These are phyloP conservation scores for Colletotrichum sp. DNA, from an alignment of 2,329 filamentous ascomycete species.

Conservation along the genomic window DNA sequence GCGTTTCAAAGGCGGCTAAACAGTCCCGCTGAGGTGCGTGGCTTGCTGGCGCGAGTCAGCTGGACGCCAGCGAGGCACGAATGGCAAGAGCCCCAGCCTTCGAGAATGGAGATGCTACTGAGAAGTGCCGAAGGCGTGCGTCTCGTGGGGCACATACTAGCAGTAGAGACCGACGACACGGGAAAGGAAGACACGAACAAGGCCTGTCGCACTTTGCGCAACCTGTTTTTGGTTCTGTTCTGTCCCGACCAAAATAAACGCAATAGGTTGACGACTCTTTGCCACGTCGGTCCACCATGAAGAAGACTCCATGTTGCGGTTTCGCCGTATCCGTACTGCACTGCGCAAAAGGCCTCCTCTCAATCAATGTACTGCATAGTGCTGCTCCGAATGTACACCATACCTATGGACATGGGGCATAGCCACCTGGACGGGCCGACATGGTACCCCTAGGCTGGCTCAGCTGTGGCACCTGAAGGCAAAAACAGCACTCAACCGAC, in stretches of 20 bases:
- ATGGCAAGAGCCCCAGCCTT: neutral
- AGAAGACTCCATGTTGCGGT: neutral
- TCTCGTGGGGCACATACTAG: neutral
- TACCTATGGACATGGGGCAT: neutral
- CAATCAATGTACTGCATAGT: neutral
- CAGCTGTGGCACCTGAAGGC: neutral
- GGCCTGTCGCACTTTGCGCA: neutral
- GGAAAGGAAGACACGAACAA: neutral
- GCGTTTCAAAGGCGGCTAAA: slow-evolving; percentile 1
- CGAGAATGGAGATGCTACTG: neutral
- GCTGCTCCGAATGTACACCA: neutral
- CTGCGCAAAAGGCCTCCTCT: neutral
- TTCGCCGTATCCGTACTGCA: neutral
- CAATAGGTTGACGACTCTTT: slow-evolving; percentile 6
- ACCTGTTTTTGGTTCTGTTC: neutral
- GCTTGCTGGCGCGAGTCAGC: neutral
- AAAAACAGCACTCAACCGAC: neutral
- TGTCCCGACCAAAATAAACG: neutral
- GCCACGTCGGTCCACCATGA: neutral
- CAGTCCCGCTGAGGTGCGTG: neutral
- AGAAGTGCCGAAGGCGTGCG: slow-evolving; percentile 5
- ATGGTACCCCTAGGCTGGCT: neutral
- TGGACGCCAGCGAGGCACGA: neutral
- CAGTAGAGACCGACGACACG: neutral
- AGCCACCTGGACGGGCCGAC: neutral